Evolutionary conservation across 352 stramenopile species (phyloP).

Genomic region (Pelagophyceae sp.): DNA sequence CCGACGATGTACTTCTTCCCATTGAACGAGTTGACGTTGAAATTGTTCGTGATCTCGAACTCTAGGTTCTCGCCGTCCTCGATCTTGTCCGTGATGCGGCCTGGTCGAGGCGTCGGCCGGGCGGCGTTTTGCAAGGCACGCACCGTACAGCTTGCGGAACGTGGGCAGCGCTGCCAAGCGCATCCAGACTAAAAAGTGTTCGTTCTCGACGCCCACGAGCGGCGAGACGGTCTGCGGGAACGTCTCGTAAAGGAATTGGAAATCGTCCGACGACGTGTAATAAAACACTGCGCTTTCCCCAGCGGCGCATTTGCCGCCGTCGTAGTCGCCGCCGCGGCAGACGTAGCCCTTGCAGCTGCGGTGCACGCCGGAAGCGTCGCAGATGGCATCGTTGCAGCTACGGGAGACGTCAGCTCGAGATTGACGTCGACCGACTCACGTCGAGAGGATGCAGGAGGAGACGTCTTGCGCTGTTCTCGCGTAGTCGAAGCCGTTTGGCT

Average conservation of each 20-base stretch:
- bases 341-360: constrained; percentile 7
- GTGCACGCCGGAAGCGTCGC: constrained; percentile 59
- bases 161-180: constrained; percentile 85
- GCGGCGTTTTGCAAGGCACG: not conserved
- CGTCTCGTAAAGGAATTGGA: constrained; percentile 35
- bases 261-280: not conserved
- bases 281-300: not conserved
- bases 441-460: constrained; percentile 31
- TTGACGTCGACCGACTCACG: too few relatives aligned
- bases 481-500: constrained; percentile 66
- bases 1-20: constrained; percentile 64
- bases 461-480: constrained; percentile 28
- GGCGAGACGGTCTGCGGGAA: constrained; percentile 60
- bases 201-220: constrained; percentile 83
- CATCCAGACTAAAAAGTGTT: constrained; percentile 99
- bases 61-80: not conserved
- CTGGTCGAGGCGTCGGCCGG: not conserved
- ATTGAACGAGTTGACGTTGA: constrained; percentile 41
- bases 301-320: not conserved
- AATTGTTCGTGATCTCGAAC: constrained; percentile 37
- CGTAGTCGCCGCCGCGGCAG: constrained; percentile 9
- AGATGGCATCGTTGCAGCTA: constrained; percentile 57
- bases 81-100: constrained; percentile 6
- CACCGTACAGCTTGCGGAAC: constrained; percentile 99
- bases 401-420: too few relatives aligned